Evolutionary conservation across 2,329 filamentous ascomycete species (phyloP), one percentile per base, ranked within the genome.

Genomic region (Aurifilum marmelostoma): DNA sequence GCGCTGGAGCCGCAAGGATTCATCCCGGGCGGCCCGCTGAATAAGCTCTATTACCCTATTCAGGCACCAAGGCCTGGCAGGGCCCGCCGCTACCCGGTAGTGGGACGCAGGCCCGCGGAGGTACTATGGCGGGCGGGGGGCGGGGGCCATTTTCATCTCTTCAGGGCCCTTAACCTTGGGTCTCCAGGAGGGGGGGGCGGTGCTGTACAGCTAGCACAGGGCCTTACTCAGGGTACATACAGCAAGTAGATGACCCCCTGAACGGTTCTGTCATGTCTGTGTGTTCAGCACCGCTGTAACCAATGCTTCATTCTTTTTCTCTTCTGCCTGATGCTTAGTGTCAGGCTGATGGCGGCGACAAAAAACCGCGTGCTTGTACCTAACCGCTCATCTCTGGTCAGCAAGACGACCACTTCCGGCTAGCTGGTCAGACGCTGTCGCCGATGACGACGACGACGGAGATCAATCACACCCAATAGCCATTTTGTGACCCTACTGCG

Each of bases 1-100:
- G 50, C n/a, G n/a, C 50, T 27, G 50, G n/a, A 54, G 50, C 50
- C 50, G 50, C 50, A 54, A 54, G 50, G 50, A 54, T 54, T 54
- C n/a, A 32, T 56, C 24, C 52, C 52, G 12, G 7, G 52, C 52
- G 52, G 52, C 52, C 52, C 52, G 52, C 52, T 56, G 52, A 56
- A 56, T 56, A 56, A 56, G 52, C 52, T 56, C 52, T 56, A 29
- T 29, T 56, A 12, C 52, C 52, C 24, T 29, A 56, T 29, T 56
- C 24, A 56, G 50, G n/a, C 50, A 54, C 9, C 50, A 54, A 4
- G 34, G 24, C 12, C 7, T 7, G 43, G 43, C 43, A 47, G 43
- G 43, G 43, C 7, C 11, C 43, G 21, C 43, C 7, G 43, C 43
- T 7, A 11, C 6, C 43, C 43, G 7, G 21, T 47, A 8, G 21